Base-by-base conservation (phyloP, 352 stramenopile species). In the Pythium biforme region DNA sequence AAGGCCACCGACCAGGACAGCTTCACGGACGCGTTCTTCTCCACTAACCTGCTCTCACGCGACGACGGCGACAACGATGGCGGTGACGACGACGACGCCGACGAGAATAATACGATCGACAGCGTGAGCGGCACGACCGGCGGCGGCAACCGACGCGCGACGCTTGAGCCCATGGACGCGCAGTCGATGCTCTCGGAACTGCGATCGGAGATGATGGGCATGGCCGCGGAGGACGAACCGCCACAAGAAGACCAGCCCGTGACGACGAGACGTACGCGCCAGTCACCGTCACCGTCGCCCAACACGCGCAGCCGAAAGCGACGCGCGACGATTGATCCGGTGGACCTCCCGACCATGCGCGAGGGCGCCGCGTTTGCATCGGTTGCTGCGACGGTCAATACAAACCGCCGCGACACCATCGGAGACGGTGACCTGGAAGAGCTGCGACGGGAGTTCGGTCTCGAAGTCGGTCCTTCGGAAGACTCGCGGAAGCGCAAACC, bases 361-460 rank as follows among this genome's bases (percentile, higher is more conserved):
- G 57, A 64, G 29, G 61, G 33, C 5, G 41, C 49, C 58, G 22
- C 58, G 51, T 25, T 39, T 14, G 23, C 15, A 23, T 25, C 47
- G 37, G 51, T 55, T 6, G 39, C 39, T 7, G 40, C 49, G 29
- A 33, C 64, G 34, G 45, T 64, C 15, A 51, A 59, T 19, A 37
- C 29, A 1, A 68, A 68, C 22, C 80, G 81, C 34, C 79, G 82
- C 40, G 77, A 87, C 31, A 90, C 83, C 0, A 85, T 92, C 50
- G 75, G 84, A 12, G 68, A 81, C 11, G 70, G 47, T 14, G 61
- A 68, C 5, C 29, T 68, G 14, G 4, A 25, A 14, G 61, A 54
- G 25, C 53, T 68, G 3, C 61, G 46, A 4, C 53, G 61, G 8
- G 61, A 68, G 31, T 63, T 62, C 25, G 61, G 61, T 41, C 15